A percentile compares a stretch with the other conserved stretches of the same genome.
phyloP scores from a whole-genome alignment of 805 yeast genomes.

The Ogataea degrootiae region DNA sequence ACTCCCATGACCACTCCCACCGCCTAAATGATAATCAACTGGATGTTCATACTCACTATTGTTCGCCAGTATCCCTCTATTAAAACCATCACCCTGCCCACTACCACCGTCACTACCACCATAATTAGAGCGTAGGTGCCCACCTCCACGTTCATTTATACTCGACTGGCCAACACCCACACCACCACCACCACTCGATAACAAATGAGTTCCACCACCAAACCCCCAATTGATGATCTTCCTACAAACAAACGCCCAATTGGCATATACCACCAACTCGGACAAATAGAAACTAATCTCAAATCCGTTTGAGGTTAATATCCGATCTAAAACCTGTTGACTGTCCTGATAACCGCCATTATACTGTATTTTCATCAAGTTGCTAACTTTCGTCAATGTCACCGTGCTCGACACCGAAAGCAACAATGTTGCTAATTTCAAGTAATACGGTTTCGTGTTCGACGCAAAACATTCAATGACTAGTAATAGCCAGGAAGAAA shows the following conservation, averaged over 20 bases:
- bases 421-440: slow-evolving; percentile 54
- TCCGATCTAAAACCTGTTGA: slow-evolving; percentile 31
- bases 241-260: slow-evolving; percentile 33
- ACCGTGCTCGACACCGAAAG: slow-evolving; percentile 53
- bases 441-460: slow-evolving; percentile 52
- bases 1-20: neutral
- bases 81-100: too few relatives aligned
- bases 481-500: slow-evolving; percentile 68
- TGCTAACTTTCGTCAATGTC: slow-evolving; percentile 41
- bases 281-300: slow-evolving; percentile 38
- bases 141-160: neutral
- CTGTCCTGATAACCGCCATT: slow-evolving; percentile 49
- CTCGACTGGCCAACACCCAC: neutral
- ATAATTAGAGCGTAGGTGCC: neutral
- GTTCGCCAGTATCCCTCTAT: too few relatives aligned
- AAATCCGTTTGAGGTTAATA: slow-evolving; percentile 35
- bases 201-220: neutral
- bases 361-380: slow-evolving; percentile 47
- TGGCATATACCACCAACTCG: slow-evolving; percentile 43
- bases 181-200: neutral
- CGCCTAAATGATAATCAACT: too few relatives aligned
- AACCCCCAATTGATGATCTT: slow-evolving; percentile 6
- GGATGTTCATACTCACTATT: too few relatives aligned
- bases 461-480: slow-evolving; percentile 50
- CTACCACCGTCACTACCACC: too few relatives aligned